These are phyloP conservation scores for Yamadazyma buinensis DNA, from an alignment of 1,139 yeast species.

Conservation along the genomic window DNA sequence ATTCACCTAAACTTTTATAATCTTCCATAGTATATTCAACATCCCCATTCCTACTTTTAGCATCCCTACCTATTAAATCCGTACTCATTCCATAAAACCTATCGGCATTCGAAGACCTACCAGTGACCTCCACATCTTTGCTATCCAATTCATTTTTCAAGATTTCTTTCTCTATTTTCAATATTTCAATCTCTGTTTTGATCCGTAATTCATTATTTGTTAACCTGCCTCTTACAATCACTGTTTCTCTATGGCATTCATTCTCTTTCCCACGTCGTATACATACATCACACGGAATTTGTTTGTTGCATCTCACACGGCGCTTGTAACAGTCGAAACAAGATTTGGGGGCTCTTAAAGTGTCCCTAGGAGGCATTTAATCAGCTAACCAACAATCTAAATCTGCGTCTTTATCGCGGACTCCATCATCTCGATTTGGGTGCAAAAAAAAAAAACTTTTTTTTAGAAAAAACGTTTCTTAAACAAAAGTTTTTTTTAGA, in stretches of 20 bases:
- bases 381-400: no score
- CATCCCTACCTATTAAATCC: constrained; percentile 1
- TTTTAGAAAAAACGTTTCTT: no score
- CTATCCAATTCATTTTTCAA: constrained; percentile 1
- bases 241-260: constrained; percentile 11
- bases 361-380: constrained; percentile 3
- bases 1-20: constrained; percentile 4
- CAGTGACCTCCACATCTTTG: not conserved
- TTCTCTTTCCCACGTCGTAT: constrained; percentile 17
- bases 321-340: constrained; percentile 23
- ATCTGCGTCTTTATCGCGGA: no score
- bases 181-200: not conserved
- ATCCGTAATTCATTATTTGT: constrained; percentile 3
- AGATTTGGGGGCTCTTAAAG: constrained; percentile 20
- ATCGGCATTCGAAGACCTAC: constrained; percentile 5
- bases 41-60: not conserved
- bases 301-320: constrained; percentile 27
- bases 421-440: no score
- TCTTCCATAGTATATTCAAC: constrained; percentile 9
- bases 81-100: constrained; percentile 9
- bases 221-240: constrained; percentile 12
- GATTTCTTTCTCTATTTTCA: constrained; percentile 3
- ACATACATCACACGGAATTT: constrained; percentile 28
- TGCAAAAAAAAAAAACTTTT: no score
- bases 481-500: no score